phyloP scores from a whole-genome alignment of 1,284 basidiomycete genomes.

The Trichosporon coremiiforme region DNA sequence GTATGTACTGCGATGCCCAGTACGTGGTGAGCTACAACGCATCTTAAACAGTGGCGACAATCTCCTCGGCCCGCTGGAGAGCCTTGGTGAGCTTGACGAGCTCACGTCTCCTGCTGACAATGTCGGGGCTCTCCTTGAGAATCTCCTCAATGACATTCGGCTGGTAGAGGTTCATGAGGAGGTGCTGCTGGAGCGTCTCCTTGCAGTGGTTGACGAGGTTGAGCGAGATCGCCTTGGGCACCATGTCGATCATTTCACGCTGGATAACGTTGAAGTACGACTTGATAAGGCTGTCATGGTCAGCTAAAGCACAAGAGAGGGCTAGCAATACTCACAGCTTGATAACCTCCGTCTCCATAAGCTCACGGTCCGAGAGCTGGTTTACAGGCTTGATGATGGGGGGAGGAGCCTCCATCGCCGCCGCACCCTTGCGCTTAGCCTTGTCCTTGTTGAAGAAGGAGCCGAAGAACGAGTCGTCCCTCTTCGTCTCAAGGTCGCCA shows the following conservation, averaged over 20 bases:
- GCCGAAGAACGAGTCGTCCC: slow-evolving; percentile 90
- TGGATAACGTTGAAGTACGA: slow-evolving; percentile 98
- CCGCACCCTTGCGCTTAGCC: slow-evolving; percentile 72
- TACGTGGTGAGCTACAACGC: background rate
- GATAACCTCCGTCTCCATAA: slow-evolving; percentile 99
- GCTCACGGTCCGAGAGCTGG: slow-evolving; percentile 85
- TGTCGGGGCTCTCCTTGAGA: slow-evolving; percentile 75
- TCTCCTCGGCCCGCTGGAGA: slow-evolving; percentile 22
- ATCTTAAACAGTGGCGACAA: slow-evolving; percentile 26
- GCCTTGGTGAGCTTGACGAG: slow-evolving; percentile 24
- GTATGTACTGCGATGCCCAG: background rate
- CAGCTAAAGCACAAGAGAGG: background rate
- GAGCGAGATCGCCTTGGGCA: slow-evolving; percentile 93
- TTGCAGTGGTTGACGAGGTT: slow-evolving; percentile 91
- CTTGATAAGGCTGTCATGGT: slow-evolving; percentile 67
- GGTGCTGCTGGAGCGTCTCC: slow-evolving; percentile 63
- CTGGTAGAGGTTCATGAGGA: slow-evolving; percentile 58
- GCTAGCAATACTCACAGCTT: slow-evolving; percentile 65
- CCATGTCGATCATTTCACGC: slow-evolving; percentile 99
- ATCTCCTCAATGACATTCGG: slow-evolving; percentile 88
- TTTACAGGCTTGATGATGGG: slow-evolving; percentile 85
- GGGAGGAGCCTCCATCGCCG: slow-evolving; percentile 88
- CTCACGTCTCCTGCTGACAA: slow-evolving; percentile 47
- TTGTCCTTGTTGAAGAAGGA: slow-evolving; percentile 78
- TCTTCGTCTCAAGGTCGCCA: slow-evolving; percentile 71